These are phyloP conservation scores for Salix exigua DNA, from an alignment of 345 rosid species.

Conservation along the genomic window DNA sequence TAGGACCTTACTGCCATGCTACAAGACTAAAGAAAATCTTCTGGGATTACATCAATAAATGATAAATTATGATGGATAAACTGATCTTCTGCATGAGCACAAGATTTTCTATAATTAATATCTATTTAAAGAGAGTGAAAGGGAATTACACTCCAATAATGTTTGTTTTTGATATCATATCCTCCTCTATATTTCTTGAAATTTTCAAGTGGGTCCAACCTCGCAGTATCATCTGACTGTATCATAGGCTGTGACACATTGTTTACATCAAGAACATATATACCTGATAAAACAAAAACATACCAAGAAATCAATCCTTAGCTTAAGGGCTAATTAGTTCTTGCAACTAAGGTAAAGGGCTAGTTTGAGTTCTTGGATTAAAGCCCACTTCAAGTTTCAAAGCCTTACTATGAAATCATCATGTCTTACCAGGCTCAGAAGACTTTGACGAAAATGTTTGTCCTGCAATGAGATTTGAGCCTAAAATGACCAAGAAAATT, in stretches of 20 bases:
- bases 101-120: not conserved
- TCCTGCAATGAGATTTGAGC: slow-evolving; percentile 16
- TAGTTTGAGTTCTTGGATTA: not conserved
- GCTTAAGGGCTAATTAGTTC: not conserved
- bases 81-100: not conserved
- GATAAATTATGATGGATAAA: not conserved
- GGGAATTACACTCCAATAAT: slow-evolving; percentile 68
- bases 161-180: slow-evolving; percentile 54
- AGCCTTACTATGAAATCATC: not conserved
- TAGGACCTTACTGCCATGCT: too few species aligned
- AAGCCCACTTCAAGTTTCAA: not conserved
- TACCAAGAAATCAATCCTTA: not conserved
- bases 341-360: not conserved
- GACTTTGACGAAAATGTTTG: not conserved
- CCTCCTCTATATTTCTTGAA: slow-evolving; percentile 65
- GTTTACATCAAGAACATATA: slow-evolving; percentile 19
- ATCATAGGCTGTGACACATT: slow-evolving; percentile 16
- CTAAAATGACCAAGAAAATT: slow-evolving; percentile 19
- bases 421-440: slow-evolving; percentile 26
- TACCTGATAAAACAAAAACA: slow-evolving; percentile 17
- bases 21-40: too few species aligned
- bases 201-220: slow-evolving; percentile 51
- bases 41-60: not conserved
- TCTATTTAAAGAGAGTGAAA: not conserved
- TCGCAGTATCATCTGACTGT: slow-evolving; percentile 38